Evolutionary conservation across 768 basidiomycete species (phyloP), one percentile per base, ranked within the genome.

Genomic region (Scleroderma citrinum): DNA sequence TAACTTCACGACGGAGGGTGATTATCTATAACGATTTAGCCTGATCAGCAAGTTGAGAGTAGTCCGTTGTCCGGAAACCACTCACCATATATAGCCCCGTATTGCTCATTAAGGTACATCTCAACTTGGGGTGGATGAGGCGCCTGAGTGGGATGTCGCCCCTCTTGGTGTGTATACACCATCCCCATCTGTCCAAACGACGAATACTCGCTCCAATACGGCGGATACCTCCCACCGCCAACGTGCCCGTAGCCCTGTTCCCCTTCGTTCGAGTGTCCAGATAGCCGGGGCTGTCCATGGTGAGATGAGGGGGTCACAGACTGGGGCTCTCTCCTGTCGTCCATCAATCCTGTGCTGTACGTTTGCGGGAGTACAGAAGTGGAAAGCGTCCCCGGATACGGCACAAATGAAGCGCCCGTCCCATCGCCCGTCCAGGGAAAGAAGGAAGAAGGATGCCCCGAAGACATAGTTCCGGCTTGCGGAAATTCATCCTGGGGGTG

Each of bases 291-390:
- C 2, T 55, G 57, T 29, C 47, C 55, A 6, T 57, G 61, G 26
- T 56, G 60, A 1, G 53, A 52, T 23, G 60, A 35, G n/a, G n/a
- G n/a, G n/a, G 56, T 30, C 50, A 56, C 23, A 2, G 30, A 32
- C 2, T 52, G 51, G 0, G 47, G 51, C 16, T 42, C 46, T 10
- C 73, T 71, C 32, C 74, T 70, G 35, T 78, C 77, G 52, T 81
- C 82, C 3, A 77, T 72, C 41, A 87, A 66, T 0, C 85, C 85
- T 4, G 85, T 85, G 66, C 83, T 87, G 60, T 86, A 88, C 56
- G 83, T 69, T 54, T 86, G 85, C 0, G 86, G 83, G 37, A 88
- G 73, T 21, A 85, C 83, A 1, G 84, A 82, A 16, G 86, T 87
- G 19, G 86, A 83, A 37, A 87, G 58, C 38, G 76, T 71, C 6